Conservation (phyloP, 371 early-diverging fungal species). For the Conidiobolus incongruus region DNA sequence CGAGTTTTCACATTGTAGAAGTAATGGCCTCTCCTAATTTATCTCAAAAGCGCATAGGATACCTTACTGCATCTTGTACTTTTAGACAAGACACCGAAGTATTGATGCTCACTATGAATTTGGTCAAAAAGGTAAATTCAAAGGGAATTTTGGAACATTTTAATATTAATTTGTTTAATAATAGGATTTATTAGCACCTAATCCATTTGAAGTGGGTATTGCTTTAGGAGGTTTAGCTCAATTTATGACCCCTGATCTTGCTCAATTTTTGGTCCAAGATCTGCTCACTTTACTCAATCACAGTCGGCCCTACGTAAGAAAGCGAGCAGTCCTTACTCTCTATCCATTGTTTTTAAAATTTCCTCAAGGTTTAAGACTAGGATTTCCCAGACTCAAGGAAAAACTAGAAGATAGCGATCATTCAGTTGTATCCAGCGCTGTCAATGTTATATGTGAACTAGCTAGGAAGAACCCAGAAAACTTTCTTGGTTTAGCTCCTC, state of each 20-base stretch:
- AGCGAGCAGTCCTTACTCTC: constrained; percentile 66
- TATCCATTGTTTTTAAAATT: constrained; percentile 76
- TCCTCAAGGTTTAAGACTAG: constrained; percentile 66
- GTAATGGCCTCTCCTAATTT: constrained; percentile 84
- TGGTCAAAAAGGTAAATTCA: constrained; percentile 65
- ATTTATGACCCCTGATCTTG: constrained; percentile 77
- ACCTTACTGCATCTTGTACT: constrained; percentile 71
- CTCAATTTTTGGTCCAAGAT: constrained; percentile 72
- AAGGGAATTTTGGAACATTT: too few species aligned
- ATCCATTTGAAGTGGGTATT: constrained; percentile 58
- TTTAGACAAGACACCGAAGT: constrained; percentile 89
- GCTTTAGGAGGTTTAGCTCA: constrained; percentile 78
- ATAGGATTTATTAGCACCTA: constrained; percentile 67
- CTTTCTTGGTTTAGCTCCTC: constrained; percentile 83
- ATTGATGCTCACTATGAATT: constrained; percentile 84
- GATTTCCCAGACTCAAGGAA: constrained; percentile 73
- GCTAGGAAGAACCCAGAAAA: constrained; percentile 73
- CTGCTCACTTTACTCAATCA: constrained; percentile 69
- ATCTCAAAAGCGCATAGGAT: constrained; percentile 70
- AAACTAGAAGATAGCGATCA: constrained; percentile 81
- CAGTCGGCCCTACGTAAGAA: constrained; percentile 73
- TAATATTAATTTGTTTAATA: neutral
- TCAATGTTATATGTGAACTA: constrained; percentile 87
- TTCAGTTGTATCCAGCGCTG: constrained; percentile 74
- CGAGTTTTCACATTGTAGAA: constrained; percentile 88